These are phyloP conservation scores for Phyllosticta citrichinensis DNA, from an alignment of 2,329 filamentous ascomycete species.

Conservation along the genomic window DNA sequence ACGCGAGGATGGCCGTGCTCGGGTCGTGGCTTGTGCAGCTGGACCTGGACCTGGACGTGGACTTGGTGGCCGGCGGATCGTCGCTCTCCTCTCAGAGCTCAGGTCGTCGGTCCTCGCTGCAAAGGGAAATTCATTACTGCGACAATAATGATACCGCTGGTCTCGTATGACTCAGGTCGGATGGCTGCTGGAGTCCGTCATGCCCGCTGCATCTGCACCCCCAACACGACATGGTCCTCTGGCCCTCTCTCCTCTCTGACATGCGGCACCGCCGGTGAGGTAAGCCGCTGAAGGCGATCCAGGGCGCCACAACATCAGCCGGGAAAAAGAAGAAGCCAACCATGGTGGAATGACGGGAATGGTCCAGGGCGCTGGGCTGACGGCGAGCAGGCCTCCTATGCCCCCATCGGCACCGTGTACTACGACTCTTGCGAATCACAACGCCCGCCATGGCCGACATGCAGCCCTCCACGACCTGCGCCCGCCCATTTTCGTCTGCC, in stretches of 20 bases:
- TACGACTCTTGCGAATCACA: constrained; percentile 1
- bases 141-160: background rate
- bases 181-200: background rate
- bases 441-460: background rate
- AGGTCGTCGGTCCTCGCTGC: background rate
- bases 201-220: background rate
- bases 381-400: constrained; percentile 2
- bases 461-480: constrained; percentile 3
- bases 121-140: background rate
- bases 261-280: background rate
- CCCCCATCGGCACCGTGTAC: constrained; percentile 6
- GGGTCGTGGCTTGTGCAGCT: background rate
- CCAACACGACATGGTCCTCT: background rate
- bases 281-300: background rate
- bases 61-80: background rate
- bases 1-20: background rate
- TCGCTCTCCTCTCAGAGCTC: background rate
- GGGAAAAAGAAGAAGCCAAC: background rate
- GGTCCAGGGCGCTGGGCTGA: background rate
- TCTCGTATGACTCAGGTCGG: background rate
- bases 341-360: background rate
- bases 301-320: background rate
- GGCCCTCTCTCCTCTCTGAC: background rate
- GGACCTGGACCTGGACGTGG: background rate
- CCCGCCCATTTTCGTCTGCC: constrained; percentile 3